These are phyloP conservation scores for Platanthera guangdongensis DNA, from an alignment of 106 monocot species.

Conservation along the genomic window DNA sequence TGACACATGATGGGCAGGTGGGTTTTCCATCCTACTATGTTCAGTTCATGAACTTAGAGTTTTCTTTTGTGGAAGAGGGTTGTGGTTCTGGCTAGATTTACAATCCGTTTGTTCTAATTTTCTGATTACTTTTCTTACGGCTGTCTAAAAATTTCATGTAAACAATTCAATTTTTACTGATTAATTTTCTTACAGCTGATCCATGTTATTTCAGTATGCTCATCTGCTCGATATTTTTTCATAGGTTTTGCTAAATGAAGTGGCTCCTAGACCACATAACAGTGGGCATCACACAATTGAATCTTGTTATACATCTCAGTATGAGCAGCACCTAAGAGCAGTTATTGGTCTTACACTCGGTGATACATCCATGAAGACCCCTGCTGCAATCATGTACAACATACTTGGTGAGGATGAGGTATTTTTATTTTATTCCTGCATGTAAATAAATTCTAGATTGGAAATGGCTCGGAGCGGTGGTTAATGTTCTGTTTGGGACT, in stretches of 20 bases:
- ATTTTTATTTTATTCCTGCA: background rate
- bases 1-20: slow-evolving; percentile 67
- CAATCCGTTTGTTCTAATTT: no score
- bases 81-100: no score
- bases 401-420: slow-evolving; percentile 96
- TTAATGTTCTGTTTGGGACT: no score
- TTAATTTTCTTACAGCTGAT: background rate
- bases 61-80: background rate
- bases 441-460: no score
- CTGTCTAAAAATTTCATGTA: no score
- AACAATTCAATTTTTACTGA: no score
- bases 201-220: background rate
- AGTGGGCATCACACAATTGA: slow-evolving; percentile 99
- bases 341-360: slow-evolving; percentile 90
- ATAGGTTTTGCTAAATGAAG: slow-evolving; percentile 93
- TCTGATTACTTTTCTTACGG: no score
- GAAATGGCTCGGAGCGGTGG: no score
- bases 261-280: slow-evolving; percentile 98
- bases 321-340: slow-evolving; percentile 93
- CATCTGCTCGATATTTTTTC: slow-evolving; percentile 2
- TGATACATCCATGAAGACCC: slow-evolving; percentile 82
- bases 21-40: background rate
- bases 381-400: slow-evolving; percentile 93
- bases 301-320: slow-evolving; percentile 95
- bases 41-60: background rate